Evolutionary conservation across 495 filamentous ascomycete genomes (phyloP), one percentile per base, ranked within the genome.

Genomic region (Tetracladium setigerum): DNA sequence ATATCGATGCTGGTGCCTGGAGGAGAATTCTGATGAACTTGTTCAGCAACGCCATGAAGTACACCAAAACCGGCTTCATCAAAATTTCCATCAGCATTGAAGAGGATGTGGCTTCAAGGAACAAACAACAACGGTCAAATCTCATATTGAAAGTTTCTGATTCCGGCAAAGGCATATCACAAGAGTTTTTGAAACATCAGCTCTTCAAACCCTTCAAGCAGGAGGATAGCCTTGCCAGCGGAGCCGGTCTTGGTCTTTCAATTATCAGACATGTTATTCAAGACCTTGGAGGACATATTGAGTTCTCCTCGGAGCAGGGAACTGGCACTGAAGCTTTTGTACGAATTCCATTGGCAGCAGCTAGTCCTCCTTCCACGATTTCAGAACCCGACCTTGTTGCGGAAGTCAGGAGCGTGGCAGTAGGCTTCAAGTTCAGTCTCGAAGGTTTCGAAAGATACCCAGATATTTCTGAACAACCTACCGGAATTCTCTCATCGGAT

Each of bases 151-250:
- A 59, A 34, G 41, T 66, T 27, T 56, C 55, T 15, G 58, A 58
- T 41, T 58, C 59, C 4, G 61, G 62, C 4, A 58, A 53, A 14
- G 86, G 86, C 10, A 89, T 91, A 40, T 76, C 72, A 0, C 63
- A 76, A 12, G 80, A 84, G 13, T 91, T 80, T 55, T 63, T 89
- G n/a, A 72, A 75, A 15, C 72, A 82, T 38, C 68, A 73, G 11
- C 60, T 87, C 0, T 91, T 80, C 57, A 77, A 73, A 11, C 82
- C 85, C 0, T 91, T 89, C 51, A 65, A 77, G 0, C 86, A 91
- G 48, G 85, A 89, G 57, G 74, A 86, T 50, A 64, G 67, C 1
- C 67, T 85, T 11, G 71, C 77, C 0, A 69, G 76, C 9, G 86
- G 86, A 11, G 78, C 82, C 6, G 86, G 86, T 1, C 70, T 87